Base-by-base conservation (phyloP, 1,139 yeast genomes). In the Protomyces inundatus region DNA sequence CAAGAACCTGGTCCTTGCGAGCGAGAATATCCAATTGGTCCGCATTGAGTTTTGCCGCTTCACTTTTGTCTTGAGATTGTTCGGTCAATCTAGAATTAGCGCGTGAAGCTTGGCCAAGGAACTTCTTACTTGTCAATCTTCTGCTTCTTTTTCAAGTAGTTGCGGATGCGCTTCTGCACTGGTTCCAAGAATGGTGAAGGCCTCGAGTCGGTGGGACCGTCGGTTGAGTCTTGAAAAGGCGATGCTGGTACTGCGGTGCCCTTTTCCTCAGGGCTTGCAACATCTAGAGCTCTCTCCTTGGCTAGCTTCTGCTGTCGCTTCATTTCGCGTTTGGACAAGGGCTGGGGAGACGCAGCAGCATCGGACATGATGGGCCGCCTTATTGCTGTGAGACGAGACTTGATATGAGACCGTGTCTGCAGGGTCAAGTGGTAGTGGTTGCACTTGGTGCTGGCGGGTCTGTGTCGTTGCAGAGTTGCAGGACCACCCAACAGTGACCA, bases 21-120 rank as follows among this genome's bases (percentile, higher is more conserved):
- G 70, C 68, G 54, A 76, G 68, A 4, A 78, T 77, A 12, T 72
- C 71, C 46, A 70, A 55, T 67, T 76, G 79, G 63, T 75, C 78
- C n/a, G 71, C 72, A 59, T 76, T 76, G 57, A 76, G 71, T 33
- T 67, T 64, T 10, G 68, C 71, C 4, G 69, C 70, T 6, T 71
- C 73, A n/a, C 39, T 16, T 6, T 56, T 56, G 33, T 58, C 62
- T 16, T 52, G 53, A 4, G 62, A 55, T 10, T 39, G 33, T 33
- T 58, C 62, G 30, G 32, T 16, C 36, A 58, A 34, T 9, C 48
- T 42, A 9, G 30, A 14, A 30, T 16, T 42, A 16, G 23, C 23
- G 9, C 23, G 32, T 5, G 4, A 14, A 5, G 30, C n/a, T 4
- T 4, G 16, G 4, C 6, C 7, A n/a, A 9, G 32, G 16, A 30